phyloP scores from a whole-genome alignment of 768 basidiomycete species.

The Mycena olivaceomarginata region DNA sequence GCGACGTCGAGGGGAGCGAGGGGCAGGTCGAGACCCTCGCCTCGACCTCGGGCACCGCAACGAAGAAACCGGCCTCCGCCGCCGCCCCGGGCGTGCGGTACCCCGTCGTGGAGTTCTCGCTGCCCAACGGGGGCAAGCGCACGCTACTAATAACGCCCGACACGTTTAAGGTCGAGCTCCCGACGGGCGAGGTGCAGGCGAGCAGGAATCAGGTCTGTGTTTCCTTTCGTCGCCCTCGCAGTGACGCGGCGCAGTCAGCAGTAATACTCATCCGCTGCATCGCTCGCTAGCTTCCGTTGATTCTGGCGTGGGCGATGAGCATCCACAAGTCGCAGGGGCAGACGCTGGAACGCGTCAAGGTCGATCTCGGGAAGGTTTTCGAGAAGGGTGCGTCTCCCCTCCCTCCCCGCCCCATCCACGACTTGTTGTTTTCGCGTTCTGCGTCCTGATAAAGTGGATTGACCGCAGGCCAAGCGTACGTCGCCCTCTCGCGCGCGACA shows the following conservation, averaged over 20 bases:
- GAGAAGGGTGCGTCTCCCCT: conserved; percentile 87
- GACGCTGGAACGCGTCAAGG: conserved; percentile 95
- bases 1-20: conserved; percentile 51
- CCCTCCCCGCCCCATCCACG: not conserved
- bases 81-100: conserved; percentile 59
- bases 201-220: conserved; percentile 84
- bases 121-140: conserved; percentile 74
- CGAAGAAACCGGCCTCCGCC: too few relatives aligned
- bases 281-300: conserved; percentile 83
- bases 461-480: conserved; percentile 89
- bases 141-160: conserved; percentile 81
- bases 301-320: conserved; percentile 96
- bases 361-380: conserved; percentile 94
- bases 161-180: conserved; percentile 90
- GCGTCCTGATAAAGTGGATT: not conserved
- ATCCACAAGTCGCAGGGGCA: conserved; percentile 99
- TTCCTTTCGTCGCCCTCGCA: not conserved
- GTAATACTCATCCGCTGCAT: too few relatives aligned
- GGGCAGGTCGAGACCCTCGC: too few relatives aligned
- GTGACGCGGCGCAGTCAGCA: too few relatives aligned
- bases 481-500: conserved; percentile 93
- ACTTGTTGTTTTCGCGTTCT: not conserved
- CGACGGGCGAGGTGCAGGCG: conserved; percentile 90
- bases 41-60: too few relatives aligned
- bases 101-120: conserved; percentile 88